Evolutionary conservation across 805 yeast species (phyloP), one percentile per base, ranked within the genome.

Genomic region (Cephaloascus fragrans): DNA sequence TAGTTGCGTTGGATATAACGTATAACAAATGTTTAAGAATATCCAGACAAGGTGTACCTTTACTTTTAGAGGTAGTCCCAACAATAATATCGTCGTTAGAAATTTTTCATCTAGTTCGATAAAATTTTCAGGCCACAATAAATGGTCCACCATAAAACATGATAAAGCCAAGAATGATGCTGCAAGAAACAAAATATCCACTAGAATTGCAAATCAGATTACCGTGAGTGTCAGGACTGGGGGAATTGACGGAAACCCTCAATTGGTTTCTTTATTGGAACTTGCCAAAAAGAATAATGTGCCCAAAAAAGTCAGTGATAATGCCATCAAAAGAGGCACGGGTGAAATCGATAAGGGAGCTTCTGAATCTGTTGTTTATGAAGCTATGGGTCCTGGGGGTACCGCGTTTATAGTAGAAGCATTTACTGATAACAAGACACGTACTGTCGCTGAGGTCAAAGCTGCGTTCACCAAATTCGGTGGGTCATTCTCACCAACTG

Each of bases 91-190:
- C n/a, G n/a, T n/a, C n/a, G n/a, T n/a, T n/a, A n/a, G n/a, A n/a
- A n/a, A n/a, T n/a, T 12, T 39, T 58, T 34, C 54, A 49, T 37
- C 47, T 19, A 38, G 46, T 18, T 15, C 50, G 31, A 3, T 38
- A 1, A 32, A 46, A 1, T 41, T 44, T n/a, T 78, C 87, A 0
- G 98, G 98, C 1, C 98, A 90, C 58, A 82, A 86, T 29, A 90
- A 89, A 59, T 90, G 98, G 98, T 85, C 94, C 34, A 86, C 84
- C 36, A 90, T 93, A 48, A 83, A 88, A 53, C 97, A 88, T 55
- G 93, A 84, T 55, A 90, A 90, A 61, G 95, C 95, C 40, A 85
- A 86, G 45, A 87, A 88, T 52, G 98, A 90, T 61, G 84, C 87
- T 17, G 77, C 73, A 42, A 80, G 76, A 56, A 80, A 86, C 42